Conservation (phyloP, 108 stramenopile species). For the Schizochytrium sp. region DNA sequence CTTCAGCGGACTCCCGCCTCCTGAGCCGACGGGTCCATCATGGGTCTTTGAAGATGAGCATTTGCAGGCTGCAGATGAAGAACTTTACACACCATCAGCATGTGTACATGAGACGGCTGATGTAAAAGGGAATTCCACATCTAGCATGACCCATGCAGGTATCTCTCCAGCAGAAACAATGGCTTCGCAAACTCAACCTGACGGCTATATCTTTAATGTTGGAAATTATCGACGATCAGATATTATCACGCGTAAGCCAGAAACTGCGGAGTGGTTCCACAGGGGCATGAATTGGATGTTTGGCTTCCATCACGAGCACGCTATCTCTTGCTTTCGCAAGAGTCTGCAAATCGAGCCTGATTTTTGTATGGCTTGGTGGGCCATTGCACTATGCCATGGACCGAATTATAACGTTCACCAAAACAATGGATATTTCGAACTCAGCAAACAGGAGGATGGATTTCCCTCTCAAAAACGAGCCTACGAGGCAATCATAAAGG, state of each 20-base stretch:
- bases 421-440: slow-evolving; percentile 65
- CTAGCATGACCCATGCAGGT: too few relatives aligned
- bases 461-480: slow-evolving; percentile 63
- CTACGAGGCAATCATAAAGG: slow-evolving; percentile 45
- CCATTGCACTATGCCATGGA: slow-evolving; percentile 58
- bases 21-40: too few relatives aligned
- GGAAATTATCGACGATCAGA: background rate
- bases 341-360: slow-evolving; percentile 59
- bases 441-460: slow-evolving; percentile 60
- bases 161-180: background rate
- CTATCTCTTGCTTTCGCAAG: slow-evolving; percentile 64
- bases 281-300: slow-evolving; percentile 67
- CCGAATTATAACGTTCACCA: slow-evolving; percentile 64
- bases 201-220: slow-evolving; percentile 9
- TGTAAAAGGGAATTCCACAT: too few relatives aligned
- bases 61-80: too few relatives aligned
- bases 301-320: slow-evolving; percentile 68
- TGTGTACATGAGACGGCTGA: too few relatives aligned
- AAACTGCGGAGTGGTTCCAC: slow-evolving; percentile 65
- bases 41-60: too few relatives aligned
- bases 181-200: background rate
- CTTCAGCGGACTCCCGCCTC: too few relatives aligned
- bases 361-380: slow-evolving; percentile 69
- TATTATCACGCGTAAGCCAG: slow-evolving; percentile 23
- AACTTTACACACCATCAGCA: too few relatives aligned